A percentile compares a stretch with the other conserved stretches of the same genome.
phyloP scores from a whole-genome alignment of 2,329 filamentous ascomycete genomes.

The Dothideomycetidae sp. region DNA sequence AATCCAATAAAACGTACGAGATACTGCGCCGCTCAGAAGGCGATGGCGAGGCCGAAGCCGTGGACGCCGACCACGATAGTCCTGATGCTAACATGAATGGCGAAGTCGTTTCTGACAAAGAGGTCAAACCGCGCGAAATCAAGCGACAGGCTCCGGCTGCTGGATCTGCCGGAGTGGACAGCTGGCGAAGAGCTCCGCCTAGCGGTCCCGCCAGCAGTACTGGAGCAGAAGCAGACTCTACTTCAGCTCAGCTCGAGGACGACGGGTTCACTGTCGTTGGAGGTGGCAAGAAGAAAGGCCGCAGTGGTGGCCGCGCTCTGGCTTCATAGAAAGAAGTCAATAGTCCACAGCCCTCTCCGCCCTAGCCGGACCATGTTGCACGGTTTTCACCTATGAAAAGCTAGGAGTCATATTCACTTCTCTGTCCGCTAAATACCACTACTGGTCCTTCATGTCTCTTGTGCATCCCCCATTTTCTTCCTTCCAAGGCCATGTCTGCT shows the following conservation, averaged over 20 bases:
- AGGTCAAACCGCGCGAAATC: slow-evolving; percentile 42
- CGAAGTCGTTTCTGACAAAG: slow-evolving; percentile 37
- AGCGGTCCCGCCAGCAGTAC: slow-evolving; percentile 17
- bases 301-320: slow-evolving; percentile 18
- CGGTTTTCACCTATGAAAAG: too few relatives aligned
- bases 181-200: slow-evolving; percentile 19
- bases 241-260: slow-evolving; percentile 35
- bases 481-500: too few relatives aligned
- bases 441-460: too few relatives aligned
- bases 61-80: slow-evolving; percentile 27
- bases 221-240: slow-evolving; percentile 25
- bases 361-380: too few relatives aligned
- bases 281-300: slow-evolving; percentile 30
- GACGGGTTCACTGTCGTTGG: slow-evolving; percentile 41
- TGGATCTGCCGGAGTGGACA: slow-evolving; percentile 19
- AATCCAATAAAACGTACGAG: slow-evolving; percentile 36
- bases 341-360: too few relatives aligned
- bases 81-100: slow-evolving; percentile 36
- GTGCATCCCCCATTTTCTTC: too few relatives aligned
- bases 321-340: slow-evolving; percentile 12
- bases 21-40: slow-evolving; percentile 36
- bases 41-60: slow-evolving; percentile 21
- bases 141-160: slow-evolving; percentile 32
- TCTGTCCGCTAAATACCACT: too few relatives aligned
- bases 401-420: too few relatives aligned